A percentile compares a stretch with the other conserved stretches of the same genome.
Conservation (phyloP, 345 rosid species). For the Sisymbrium altissimum region DNA sequence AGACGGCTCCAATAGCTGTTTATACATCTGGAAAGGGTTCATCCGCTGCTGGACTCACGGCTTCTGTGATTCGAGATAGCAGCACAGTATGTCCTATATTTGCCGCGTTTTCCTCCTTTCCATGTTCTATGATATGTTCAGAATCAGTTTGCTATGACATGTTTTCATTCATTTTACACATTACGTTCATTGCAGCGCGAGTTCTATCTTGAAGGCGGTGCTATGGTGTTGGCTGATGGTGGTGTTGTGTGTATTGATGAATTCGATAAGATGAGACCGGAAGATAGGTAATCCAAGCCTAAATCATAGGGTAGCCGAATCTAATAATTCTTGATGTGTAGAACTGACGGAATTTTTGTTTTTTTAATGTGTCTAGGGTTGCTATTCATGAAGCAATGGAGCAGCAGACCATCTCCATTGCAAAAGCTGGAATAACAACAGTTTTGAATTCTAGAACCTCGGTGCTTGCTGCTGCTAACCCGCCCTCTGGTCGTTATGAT, state of each 20-base stretch:
- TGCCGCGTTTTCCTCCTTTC: neutral
- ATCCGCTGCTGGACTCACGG: constrained; percentile 98
- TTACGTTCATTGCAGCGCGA: constrained; percentile 59
- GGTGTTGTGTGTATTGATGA: constrained; percentile 98
- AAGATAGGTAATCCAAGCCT: constrained; percentile 64
- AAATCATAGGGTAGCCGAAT: neutral
- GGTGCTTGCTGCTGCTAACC: constrained; percentile 98
- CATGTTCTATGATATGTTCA: neutral
- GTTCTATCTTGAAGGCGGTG: constrained; percentile 99
- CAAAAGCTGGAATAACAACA: constrained; percentile 98
- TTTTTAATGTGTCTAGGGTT: constrained; percentile 49
- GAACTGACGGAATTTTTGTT: neutral
- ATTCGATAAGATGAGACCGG: constrained; percentile 99
- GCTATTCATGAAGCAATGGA: constrained; percentile 99
- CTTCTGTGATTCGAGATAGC: constrained; percentile 86
- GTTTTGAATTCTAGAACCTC: constrained; percentile 97
- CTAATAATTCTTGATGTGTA: neutral
- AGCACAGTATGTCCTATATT: constrained; percentile 61
- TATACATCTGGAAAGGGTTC: constrained; percentile 98
- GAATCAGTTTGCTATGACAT: neutral
- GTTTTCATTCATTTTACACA: constrained; percentile 14
- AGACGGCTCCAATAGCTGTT: constrained; percentile 96
- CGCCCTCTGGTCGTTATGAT: constrained; percentile 96
- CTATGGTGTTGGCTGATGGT: constrained; percentile 98
- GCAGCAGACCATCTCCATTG: constrained; percentile 97